These are phyloP conservation scores for Bipolaris victoriae DNA, from an alignment of 2,329 filamentous ascomycete genomes.

Conservation along the genomic window DNA sequence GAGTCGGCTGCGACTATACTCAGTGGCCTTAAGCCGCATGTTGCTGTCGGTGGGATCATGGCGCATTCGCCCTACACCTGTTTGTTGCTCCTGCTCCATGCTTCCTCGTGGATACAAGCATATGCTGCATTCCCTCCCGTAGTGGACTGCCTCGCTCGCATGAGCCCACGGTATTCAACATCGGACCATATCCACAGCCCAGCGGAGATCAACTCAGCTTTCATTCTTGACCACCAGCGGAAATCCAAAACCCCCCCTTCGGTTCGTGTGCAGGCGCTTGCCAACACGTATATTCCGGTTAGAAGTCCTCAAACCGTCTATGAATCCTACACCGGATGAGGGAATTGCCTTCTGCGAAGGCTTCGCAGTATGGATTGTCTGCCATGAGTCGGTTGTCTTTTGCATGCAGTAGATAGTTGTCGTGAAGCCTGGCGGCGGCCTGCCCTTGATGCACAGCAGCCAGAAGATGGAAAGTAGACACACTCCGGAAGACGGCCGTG, in stretches of 20 bases:
- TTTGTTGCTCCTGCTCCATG: background rate
- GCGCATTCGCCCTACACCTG: slow-evolving; percentile 5
- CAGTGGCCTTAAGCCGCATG: slow-evolving; percentile 10
- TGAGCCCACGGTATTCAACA: slow-evolving; percentile 2
- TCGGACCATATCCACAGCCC: background rate
- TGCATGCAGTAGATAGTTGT: slow-evolving; percentile 35
- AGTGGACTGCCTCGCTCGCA: slow-evolving; percentile 3
- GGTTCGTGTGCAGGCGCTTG: background rate
- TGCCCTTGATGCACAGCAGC: slow-evolving; percentile 1
- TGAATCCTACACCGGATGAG: background rate
- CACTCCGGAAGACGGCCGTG: slow-evolving; percentile 10
- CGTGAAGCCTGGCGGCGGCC: slow-evolving; percentile 23
- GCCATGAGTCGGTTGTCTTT: slow-evolving; percentile 16
- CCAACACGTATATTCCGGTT: background rate
- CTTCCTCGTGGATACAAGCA: background rate
- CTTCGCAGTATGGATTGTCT: background rate
- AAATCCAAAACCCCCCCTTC: background rate
- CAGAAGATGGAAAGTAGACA: slow-evolving; percentile 3
- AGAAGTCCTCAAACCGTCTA: background rate
- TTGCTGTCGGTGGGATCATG: slow-evolving; percentile 3
- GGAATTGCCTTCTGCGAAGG: background rate
- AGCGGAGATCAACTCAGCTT: slow-evolving; percentile 2
- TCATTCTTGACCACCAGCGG: background rate
- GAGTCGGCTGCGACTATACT: slow-evolving; percentile 2
- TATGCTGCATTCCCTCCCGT: background rate